Evolutionary conservation across 352 stramenopile species (phyloP).

Genomic region (Phytopythium cucurbitacearum): DNA sequence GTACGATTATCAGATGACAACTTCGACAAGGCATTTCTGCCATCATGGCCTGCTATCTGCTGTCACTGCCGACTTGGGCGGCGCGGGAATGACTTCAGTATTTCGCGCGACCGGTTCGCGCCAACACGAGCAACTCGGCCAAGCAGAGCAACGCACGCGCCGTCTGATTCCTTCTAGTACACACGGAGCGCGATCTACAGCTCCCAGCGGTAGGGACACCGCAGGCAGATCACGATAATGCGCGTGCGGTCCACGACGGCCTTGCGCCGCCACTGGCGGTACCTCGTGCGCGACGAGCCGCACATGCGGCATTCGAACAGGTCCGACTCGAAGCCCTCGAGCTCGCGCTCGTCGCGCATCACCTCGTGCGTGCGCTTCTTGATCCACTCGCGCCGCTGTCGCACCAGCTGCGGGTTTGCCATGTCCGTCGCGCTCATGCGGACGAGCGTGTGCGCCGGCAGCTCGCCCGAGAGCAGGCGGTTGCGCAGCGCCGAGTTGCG

Average conservation of each 20-base stretch:
- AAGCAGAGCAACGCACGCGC: too few relatives aligned
- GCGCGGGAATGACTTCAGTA: too few relatives aligned
- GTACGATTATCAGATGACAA: too few relatives aligned
- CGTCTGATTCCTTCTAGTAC: too few relatives aligned
- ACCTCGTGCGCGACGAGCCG: conserved; percentile 65
- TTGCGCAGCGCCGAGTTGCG: conserved; percentile 64
- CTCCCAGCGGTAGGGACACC: conserved; percentile 78
- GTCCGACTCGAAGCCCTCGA: conserved; percentile 72
- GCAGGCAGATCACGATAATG: conserved; percentile 76
- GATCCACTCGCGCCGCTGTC: conserved; percentile 81
- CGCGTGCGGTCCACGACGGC: conserved; percentile 79
- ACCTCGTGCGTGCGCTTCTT: conserved; percentile 82
- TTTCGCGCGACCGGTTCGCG: too few relatives aligned
- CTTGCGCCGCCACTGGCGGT: conserved; percentile 80
- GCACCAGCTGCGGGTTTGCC: conserved; percentile 82
- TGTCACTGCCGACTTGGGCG: too few relatives aligned
- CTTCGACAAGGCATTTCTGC: too few relatives aligned
- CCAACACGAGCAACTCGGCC: too few relatives aligned
- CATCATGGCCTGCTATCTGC: too few relatives aligned
- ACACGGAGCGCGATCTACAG: conserved; percentile 21
- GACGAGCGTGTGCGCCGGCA: conserved; percentile 49
- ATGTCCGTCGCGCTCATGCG: conserved; percentile 78
- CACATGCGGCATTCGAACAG: conserved; percentile 82
- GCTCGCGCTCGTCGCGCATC: conserved; percentile 61
- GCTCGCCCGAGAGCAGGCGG: conserved; percentile 57